A percentile compares a stretch with the other conserved stretches of the same genome.
Conservation (phyloP, 1,139 yeast species). For the Sugiyamaella castrensis region DNA sequence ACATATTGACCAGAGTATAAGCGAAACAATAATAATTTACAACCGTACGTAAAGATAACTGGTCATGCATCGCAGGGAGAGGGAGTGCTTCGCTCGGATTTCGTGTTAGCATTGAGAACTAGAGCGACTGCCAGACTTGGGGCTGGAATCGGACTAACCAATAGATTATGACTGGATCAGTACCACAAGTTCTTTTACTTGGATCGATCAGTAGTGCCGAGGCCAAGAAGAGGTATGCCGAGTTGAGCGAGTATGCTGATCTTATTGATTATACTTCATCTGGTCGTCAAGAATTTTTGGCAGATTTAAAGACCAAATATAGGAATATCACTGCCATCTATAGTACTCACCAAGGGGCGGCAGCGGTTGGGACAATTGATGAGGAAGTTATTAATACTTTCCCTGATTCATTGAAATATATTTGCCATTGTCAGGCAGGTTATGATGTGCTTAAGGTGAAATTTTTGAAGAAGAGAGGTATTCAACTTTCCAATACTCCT, state of each 20-base stretch:
- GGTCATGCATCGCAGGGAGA: too few species aligned
- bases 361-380: slow-evolving; percentile 61
- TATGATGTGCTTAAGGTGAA: slow-evolving; percentile 63
- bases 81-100: too few species aligned
- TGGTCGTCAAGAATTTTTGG: slow-evolving; percentile 34
- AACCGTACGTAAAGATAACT: too few species aligned
- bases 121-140: too few species aligned
- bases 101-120: too few species aligned
- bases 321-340: slow-evolving; percentile 35
- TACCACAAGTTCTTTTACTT: slow-evolving; percentile 7
- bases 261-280: slow-evolving; percentile 19
- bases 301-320: slow-evolving; percentile 35
- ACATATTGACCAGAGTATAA: too few species aligned
- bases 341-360: slow-evolving; percentile 15
- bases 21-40: too few species aligned
- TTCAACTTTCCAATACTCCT: slow-evolving; percentile 69
- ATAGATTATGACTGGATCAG: slow-evolving; percentile 3
- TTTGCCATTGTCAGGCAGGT: slow-evolving; percentile 90
- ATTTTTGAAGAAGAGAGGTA: slow-evolving; percentile 47
- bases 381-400: slow-evolving; percentile 60
- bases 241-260: slow-evolving; percentile 30
- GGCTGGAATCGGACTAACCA: too few species aligned
- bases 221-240: slow-evolving; percentile 27
- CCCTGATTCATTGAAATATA: slow-evolving; percentile 59
- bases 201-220: slow-evolving; percentile 10